Conservation (phyloP, 2,329 filamentous ascomycete species). For the Diplocarpon mali region DNA sequence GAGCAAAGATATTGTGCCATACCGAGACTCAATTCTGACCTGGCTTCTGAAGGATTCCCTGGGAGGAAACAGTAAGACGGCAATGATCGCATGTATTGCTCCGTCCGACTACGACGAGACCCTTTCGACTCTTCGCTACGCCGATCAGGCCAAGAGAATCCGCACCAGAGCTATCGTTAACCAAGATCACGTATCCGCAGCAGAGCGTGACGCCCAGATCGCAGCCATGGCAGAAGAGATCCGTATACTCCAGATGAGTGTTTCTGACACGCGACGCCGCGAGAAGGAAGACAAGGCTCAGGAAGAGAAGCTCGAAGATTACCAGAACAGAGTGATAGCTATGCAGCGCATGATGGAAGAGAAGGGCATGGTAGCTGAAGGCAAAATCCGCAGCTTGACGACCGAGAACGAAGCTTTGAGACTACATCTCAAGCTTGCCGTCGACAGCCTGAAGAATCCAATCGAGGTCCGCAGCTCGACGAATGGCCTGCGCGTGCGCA, state of each 20-base stretch:
- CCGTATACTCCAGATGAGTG: slow-evolving; percentile 66
- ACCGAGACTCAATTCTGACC: slow-evolving; percentile 74
- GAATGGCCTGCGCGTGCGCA: slow-evolving; percentile 15
- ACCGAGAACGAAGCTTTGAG: slow-evolving; percentile 85
- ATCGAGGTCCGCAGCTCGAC: slow-evolving; percentile 45
- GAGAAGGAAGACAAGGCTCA: slow-evolving; percentile 61
- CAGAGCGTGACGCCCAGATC: slow-evolving; percentile 90
- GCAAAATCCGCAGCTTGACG: slow-evolving; percentile 82
- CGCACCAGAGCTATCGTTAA: slow-evolving; percentile 91
- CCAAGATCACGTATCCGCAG: slow-evolving; percentile 84
- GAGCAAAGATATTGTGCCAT: slow-evolving; percentile 70
- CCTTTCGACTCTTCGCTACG: slow-evolving; percentile 88
- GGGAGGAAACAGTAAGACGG: slow-evolving; percentile 94
- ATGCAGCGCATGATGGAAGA: slow-evolving; percentile 98
- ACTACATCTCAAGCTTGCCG: slow-evolving; percentile 75
- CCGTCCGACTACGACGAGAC: slow-evolving; percentile 97
- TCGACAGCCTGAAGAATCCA: slow-evolving; percentile 82
- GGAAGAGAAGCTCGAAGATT: slow-evolving; percentile 83
- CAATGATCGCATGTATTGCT: slow-evolving; percentile 97
- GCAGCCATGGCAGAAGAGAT: slow-evolving; percentile 93
- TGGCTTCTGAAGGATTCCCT: slow-evolving; percentile 93
- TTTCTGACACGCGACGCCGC: slow-evolving; percentile 50
- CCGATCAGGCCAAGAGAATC: slow-evolving; percentile 95
- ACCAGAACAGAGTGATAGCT: slow-evolving; percentile 76
- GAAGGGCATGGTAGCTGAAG: slow-evolving; percentile 76